These are phyloP conservation scores for Podospora conica DNA, from an alignment of 495 filamentous ascomycete species.

Conservation along the genomic window DNA sequence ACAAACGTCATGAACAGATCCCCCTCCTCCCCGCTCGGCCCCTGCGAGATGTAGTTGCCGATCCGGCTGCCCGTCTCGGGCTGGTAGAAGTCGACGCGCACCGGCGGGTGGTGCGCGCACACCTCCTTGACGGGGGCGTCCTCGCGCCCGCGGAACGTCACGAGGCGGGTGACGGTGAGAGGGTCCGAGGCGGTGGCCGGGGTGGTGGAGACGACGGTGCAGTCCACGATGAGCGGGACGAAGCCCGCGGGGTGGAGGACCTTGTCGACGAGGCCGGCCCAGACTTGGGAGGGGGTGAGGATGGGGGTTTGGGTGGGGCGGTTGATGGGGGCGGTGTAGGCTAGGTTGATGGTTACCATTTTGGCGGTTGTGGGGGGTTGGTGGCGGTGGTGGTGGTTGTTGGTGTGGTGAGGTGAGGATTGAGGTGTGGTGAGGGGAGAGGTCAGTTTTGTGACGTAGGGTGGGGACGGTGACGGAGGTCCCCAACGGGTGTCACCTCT, in stretches of 20 bases:
- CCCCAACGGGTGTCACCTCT: neutral
- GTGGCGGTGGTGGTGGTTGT: neutral
- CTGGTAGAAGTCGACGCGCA: constrained; percentile 33
- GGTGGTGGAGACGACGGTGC: constrained; percentile 25
- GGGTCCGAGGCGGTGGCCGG: constrained; percentile 7
- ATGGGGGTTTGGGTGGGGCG: constrained; percentile 20
- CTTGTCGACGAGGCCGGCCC: constrained; percentile 38
- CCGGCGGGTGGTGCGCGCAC: constrained; percentile 27
- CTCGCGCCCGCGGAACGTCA: constrained; percentile 24
- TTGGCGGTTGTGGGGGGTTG: neutral
- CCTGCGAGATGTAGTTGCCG: constrained; percentile 30
- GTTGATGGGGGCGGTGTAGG: constrained; percentile 41
- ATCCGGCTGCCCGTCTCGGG: constrained; percentile 34
- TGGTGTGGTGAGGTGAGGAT: neutral
- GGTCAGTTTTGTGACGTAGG: neutral
- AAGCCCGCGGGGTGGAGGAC: constrained; percentile 35
- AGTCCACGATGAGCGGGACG: constrained; percentile 34
- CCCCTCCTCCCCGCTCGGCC: constrained; percentile 20
- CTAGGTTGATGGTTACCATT: constrained; percentile 36
- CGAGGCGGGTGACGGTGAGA: constrained; percentile 25
- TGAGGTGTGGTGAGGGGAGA: neutral
- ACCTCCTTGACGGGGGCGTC: constrained; percentile 16
- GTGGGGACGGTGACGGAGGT: neutral
- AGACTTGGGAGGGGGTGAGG: constrained; percentile 33
- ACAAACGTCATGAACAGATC: constrained; percentile 35